Conservation (phyloP, 805 yeast species). For the Sugiyamaella valdiviana region DNA sequence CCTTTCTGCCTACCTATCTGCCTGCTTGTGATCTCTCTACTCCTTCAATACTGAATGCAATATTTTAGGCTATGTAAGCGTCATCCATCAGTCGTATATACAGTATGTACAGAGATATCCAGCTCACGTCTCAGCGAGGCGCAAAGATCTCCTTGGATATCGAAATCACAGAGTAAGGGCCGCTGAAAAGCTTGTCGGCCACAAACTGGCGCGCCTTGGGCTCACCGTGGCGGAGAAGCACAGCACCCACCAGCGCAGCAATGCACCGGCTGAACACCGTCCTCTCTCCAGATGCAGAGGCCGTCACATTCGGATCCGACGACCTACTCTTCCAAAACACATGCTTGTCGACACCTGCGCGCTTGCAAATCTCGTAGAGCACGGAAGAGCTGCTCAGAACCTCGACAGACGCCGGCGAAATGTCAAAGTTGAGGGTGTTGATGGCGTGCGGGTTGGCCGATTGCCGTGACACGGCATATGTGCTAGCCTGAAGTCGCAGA, state of each 20-base stretch:
- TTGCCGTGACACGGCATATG: constrained; percentile 16
- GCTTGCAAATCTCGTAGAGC: constrained; percentile 25
- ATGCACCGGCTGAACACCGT: constrained; percentile 48
- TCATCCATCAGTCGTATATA: not conserved
- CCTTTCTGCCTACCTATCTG: too few species aligned
- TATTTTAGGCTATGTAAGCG: not conserved
- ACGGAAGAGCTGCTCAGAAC: constrained; percentile 26
- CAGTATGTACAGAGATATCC: constrained; percentile 2
- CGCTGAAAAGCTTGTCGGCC: constrained; percentile 39
- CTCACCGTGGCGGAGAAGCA: constrained; percentile 57
- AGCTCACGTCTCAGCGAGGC: not conserved
- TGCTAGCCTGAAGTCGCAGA: constrained; percentile 24
- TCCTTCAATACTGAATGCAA: not conserved
- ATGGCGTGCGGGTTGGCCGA: constrained; percentile 17
- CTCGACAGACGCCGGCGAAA: constrained; percentile 25
- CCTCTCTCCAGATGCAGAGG: constrained; percentile 31
- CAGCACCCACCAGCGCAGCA: constrained; percentile 63
- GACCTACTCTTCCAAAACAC: constrained; percentile 27
- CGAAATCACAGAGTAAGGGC: constrained; percentile 27
- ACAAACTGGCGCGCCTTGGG: constrained; percentile 49
- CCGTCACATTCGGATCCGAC: constrained; percentile 7
- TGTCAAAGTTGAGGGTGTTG: constrained; percentile 28
- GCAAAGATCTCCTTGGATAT: constrained; percentile 8
- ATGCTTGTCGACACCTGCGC: constrained; percentile 24
- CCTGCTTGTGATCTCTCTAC: not conserved